Evolutionary conservation across 2,329 filamentous ascomycete genomes (phyloP).

Genomic region (Sphaceloma murrayae): DNA sequence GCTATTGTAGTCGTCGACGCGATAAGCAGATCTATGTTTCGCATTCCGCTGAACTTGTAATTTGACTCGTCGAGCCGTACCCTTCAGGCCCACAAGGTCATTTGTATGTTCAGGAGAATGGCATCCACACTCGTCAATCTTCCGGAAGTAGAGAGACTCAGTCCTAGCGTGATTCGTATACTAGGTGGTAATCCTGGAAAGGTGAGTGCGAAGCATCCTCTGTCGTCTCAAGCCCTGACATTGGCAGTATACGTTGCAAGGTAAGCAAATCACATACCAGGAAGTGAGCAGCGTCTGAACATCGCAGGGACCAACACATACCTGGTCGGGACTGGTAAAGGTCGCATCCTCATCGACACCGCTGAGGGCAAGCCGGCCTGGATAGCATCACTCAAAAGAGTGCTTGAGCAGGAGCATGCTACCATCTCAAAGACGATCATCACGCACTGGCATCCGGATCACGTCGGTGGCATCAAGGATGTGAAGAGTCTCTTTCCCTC

Average conservation of each 20-base stretch:
- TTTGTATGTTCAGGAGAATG: slow-evolving; percentile 18
- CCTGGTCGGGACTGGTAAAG: slow-evolving; percentile 64
- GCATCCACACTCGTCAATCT: slow-evolving; percentile 47
- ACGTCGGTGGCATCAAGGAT: slow-evolving; percentile 65
- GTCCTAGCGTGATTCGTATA: slow-evolving; percentile 68
- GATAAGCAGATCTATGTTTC: too few relatives aligned
- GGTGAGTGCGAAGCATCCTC: slow-evolving; percentile 36
- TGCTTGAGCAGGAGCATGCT: slow-evolving; percentile 59
- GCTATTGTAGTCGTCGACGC: too few relatives aligned
- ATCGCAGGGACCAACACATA: slow-evolving; percentile 87
- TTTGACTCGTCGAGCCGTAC: too few relatives aligned
- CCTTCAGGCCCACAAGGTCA: neutral
- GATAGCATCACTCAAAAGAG: slow-evolving; percentile 54
- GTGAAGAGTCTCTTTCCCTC: slow-evolving; percentile 55
- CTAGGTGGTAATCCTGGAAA: slow-evolving; percentile 87
- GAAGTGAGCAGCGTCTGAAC: slow-evolving; percentile 6
- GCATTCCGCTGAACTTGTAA: too few relatives aligned
- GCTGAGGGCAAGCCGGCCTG: slow-evolving; percentile 72
- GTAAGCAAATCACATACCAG: slow-evolving; percentile 26
- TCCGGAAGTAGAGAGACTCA: slow-evolving; percentile 66
- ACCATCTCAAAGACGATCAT: slow-evolving; percentile 61
- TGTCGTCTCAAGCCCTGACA: too few relatives aligned
- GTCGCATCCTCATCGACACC: slow-evolving; percentile 78
- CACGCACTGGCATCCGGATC: slow-evolving; percentile 90
- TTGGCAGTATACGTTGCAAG: slow-evolving; percentile 52